Percentiles rank a stretch among this genome's conserved stretches.
Conservation (phyloP, 305 asterid species). For the Andrographis paniculata region DNA sequence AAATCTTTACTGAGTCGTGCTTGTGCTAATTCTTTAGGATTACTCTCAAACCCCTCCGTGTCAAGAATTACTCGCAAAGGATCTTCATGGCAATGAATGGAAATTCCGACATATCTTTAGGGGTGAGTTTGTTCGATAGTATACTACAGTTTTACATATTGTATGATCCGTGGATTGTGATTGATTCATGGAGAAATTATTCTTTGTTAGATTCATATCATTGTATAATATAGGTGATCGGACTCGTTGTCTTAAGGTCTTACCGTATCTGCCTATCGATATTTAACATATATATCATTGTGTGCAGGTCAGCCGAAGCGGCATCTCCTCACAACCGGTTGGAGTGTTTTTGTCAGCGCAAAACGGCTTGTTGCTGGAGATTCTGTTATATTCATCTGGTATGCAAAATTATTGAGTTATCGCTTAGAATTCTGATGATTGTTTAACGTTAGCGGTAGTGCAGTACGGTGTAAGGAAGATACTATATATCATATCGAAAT, state of each 20-base stretch:
- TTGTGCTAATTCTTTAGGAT: conserved; percentile 41
- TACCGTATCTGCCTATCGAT: too few species aligned
- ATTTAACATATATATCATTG: too few species aligned
- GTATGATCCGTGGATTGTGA: too few species aligned
- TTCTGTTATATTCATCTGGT: conserved; percentile 98
- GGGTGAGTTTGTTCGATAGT: conserved; percentile 28
- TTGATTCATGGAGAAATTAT: too few species aligned
- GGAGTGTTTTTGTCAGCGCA: too few species aligned
- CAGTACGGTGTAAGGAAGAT: too few species aligned
- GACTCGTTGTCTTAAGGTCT: too few species aligned
- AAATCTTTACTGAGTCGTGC: neutral
- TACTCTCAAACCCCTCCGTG: conserved; percentile 84
- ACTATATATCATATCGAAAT: too few species aligned
- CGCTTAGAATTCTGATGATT: too few species aligned
- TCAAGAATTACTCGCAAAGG: conserved; percentile 91
- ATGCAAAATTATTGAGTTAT: conserved; percentile 18
- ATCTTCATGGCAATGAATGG: conserved; percentile 98
- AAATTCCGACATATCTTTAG: conserved; percentile 93
- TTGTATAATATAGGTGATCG: too few species aligned
- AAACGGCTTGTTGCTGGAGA: conserved; percentile 93
- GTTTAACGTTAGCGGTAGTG: too few species aligned
- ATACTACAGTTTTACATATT: neutral
- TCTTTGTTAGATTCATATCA: too few species aligned
- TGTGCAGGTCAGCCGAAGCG: conserved; percentile 94
- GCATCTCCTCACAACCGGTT: conserved; percentile 79